A percentile compares a stretch with the other conserved stretches of the same genome.
Conservation (phyloP, 768 basidiomycete species). For the Tremella yokohamensis region DNA sequence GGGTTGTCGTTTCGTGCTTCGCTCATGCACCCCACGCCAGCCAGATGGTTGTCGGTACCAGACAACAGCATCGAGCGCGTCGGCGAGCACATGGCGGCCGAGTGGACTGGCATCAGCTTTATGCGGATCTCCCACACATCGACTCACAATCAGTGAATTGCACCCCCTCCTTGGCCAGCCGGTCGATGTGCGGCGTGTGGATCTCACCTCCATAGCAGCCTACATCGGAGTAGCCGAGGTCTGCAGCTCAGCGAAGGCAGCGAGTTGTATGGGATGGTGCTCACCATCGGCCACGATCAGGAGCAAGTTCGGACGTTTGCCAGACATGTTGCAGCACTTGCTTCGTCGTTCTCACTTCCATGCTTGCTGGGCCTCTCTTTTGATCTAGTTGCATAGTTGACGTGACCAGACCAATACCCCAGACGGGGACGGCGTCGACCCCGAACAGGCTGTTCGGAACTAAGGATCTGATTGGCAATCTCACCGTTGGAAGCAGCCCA, state of each 20-base stretch:
- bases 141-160: slow-evolving; percentile 17
- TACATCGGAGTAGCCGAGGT: slow-evolving; percentile 28
- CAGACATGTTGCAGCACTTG: too few species aligned
- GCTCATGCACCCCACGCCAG: slow-evolving; percentile 8
- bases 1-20: background rate
- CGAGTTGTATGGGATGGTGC: background rate
- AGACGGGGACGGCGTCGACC: too few species aligned
- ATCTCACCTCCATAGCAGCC: slow-evolving; percentile 33
- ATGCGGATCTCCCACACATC: background rate
- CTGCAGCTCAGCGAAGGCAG: background rate
- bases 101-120: slow-evolving; percentile 1
- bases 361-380: too few species aligned
- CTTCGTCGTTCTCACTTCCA: too few species aligned
- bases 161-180: slow-evolving; percentile 21
- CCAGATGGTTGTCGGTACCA: slow-evolving; percentile 20
- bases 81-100: slow-evolving; percentile 10
- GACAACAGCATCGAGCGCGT: slow-evolving; percentile 15
- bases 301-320: slow-evolving; percentile 27
- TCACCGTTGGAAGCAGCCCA: too few species aligned
- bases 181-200: slow-evolving; percentile 29
- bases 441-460: too few species aligned
- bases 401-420: too few species aligned
- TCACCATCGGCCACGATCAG: slow-evolving; percentile 31
- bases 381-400: too few species aligned
- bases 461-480: too few species aligned